Percentiles rank a stretch among this genome's conserved stretches.
These are phyloP conservation scores for Acacia acuminata DNA, from an alignment of 306 rosid species.

Conservation along the genomic window DNA sequence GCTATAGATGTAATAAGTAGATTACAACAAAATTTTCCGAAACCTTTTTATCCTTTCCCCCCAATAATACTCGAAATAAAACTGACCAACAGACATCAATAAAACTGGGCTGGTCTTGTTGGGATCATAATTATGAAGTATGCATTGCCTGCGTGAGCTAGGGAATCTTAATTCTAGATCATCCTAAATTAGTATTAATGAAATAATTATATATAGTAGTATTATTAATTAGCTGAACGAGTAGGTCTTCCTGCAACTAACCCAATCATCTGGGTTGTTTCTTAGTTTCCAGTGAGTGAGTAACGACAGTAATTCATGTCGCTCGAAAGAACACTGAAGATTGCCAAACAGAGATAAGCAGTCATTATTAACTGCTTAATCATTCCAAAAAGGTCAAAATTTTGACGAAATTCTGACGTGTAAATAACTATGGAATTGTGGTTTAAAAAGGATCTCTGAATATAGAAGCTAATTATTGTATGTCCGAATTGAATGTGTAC, in stretches of 20 bases:
- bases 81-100: conserved; percentile 36
- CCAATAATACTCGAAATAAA: too few species aligned
- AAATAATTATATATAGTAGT: conserved; percentile 28
- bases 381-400: neutral
- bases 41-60: too few species aligned
- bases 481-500: neutral
- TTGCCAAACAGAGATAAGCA: conserved; percentile 3
- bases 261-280: conserved; percentile 41
- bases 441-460: neutral
- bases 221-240: conserved; percentile 24
- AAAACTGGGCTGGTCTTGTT: conserved; percentile 37
- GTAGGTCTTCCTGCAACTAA: conserved; percentile 30
- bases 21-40: too few species aligned
- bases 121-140: conserved; percentile 38
- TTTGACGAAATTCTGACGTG: neutral
- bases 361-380: conserved; percentile 3
- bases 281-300: conserved; percentile 5
- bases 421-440: neutral
- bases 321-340: neutral
- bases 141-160: conserved; percentile 23
- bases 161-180: conserved; percentile 19
- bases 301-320: neutral
- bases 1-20: too few species aligned
- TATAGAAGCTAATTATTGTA: neutral
- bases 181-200: conserved; percentile 21